A percentile compares a stretch with the other conserved stretches of the same genome.
Conservation (phyloP, 1,284 basidiomycete genomes). For the Rhodotorula sp. region DNA sequence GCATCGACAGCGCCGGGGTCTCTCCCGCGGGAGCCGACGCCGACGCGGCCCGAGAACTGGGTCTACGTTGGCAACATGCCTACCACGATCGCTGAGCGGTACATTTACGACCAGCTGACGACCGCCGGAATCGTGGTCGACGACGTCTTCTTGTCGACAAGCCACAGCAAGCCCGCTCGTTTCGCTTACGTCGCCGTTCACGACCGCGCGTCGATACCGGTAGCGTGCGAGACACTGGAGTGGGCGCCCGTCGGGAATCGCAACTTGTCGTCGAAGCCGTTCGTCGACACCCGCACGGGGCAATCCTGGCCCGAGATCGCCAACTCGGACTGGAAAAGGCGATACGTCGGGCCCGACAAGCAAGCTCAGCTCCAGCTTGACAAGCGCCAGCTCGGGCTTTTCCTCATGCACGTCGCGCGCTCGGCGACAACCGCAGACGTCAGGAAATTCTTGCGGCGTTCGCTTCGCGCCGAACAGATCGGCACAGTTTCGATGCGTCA, state of each 20-base stretch:
- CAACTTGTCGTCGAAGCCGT: background rate
- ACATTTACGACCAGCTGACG: background rate
- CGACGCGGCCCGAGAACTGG: background rate
- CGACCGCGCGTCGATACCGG: fast-evolving
- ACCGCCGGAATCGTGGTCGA: background rate
- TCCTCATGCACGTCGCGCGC: background rate
- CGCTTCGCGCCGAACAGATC: background rate
- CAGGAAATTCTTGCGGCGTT: background rate
- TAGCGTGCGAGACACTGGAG: background rate
- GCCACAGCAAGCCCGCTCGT: no score
- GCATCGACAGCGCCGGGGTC: no score
- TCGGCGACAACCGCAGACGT: background rate
- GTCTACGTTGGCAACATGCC: background rate
- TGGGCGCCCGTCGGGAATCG: no score
- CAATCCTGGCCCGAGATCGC: fast-evolving
- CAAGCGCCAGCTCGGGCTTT: background rate
- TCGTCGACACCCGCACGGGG: background rate
- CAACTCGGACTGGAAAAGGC: background rate
- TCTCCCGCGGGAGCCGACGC: background rate
- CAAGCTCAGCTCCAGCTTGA: background rate
- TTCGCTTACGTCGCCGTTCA: background rate
- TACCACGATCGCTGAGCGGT: background rate
- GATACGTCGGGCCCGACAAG: background rate
- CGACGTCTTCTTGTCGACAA: background rate
- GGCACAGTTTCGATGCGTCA: no score